A percentile compares a stretch with the other conserved stretches of the same genome.
Conservation (phyloP, 371 early-diverging fungal genomes). For the Dichotomocladium elegans region DNA sequence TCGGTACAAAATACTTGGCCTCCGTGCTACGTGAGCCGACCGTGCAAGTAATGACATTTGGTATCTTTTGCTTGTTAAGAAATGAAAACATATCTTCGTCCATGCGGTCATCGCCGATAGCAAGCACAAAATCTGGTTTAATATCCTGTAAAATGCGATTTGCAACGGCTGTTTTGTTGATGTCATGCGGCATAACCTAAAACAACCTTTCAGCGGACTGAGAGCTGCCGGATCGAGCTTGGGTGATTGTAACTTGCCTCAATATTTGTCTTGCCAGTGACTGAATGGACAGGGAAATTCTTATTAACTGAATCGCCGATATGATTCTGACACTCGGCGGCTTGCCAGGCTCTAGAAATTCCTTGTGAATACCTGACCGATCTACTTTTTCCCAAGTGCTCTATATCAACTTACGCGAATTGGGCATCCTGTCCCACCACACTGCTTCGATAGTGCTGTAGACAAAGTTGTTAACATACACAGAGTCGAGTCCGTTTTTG, state of each 20-base stretch:
- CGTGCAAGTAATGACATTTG: conserved; percentile 50
- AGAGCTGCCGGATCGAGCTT: too few species aligned
- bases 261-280: conserved; percentile 89
- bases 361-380: not conserved
- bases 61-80: conserved; percentile 45
- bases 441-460: conserved; percentile 69
- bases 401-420: conserved; percentile 43
- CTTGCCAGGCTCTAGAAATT: conserved; percentile 65
- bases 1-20: conserved; percentile 53
- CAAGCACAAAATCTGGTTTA: conserved; percentile 64
- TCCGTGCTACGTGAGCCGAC: conserved; percentile 58
- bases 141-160: conserved; percentile 54
- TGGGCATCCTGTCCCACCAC: conserved; percentile 76
- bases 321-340: conserved; percentile 88
- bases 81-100: conserved; percentile 85
- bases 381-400: not conserved
- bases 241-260: conserved; percentile 59
- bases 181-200: conserved; percentile 60
- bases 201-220: too few species aligned
- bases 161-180: conserved; percentile 63
- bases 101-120: conserved; percentile 78
- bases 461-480: not conserved
- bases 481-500: not conserved
- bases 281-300: conserved; percentile 83
- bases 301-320: conserved; percentile 79